These are phyloP conservation scores for Russula vinacea DNA, from an alignment of 768 basidiomycete species.

Conservation along the genomic window DNA sequence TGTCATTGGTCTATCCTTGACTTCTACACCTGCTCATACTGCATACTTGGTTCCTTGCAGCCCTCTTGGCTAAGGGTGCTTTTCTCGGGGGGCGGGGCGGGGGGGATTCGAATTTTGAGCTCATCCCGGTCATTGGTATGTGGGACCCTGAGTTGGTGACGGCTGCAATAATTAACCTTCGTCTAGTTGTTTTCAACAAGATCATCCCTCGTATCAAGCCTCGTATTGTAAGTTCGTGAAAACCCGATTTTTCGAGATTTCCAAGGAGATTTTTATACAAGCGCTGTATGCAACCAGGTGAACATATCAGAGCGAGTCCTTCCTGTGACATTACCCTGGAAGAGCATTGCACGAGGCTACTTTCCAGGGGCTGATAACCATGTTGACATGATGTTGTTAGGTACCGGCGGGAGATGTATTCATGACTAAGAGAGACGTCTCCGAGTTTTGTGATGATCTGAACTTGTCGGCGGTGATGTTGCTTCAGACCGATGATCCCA, in stretches of 20 bases:
- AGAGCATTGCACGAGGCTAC: background rate
- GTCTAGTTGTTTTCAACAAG: too few relatives aligned
- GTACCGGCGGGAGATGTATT: slow-evolving; percentile 13
- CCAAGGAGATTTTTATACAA: too few relatives aligned
- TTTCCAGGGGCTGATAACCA: slow-evolving; percentile 1
- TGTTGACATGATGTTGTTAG: slow-evolving; percentile 7
- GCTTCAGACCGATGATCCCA: slow-evolving; percentile 5
- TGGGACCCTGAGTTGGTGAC: background rate
- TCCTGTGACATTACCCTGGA: background rate
- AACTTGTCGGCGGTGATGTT: slow-evolving; percentile 20
- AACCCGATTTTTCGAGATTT: background rate
- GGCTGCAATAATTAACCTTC: too few relatives aligned
- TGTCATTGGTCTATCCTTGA: too few relatives aligned
- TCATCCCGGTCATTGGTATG: slow-evolving; percentile 19
- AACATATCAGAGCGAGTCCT: slow-evolving; percentile 12
- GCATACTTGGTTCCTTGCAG: too few relatives aligned
- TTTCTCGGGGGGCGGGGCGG: too few relatives aligned
- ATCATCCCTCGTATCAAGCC: too few relatives aligned
- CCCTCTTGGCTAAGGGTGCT: too few relatives aligned
- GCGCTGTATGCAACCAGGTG: background rate
- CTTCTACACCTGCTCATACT: too few relatives aligned
- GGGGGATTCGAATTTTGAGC: background rate
- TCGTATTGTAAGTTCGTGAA: slow-evolving; percentile 13
- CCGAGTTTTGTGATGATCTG: slow-evolving; percentile 11
- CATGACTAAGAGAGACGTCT: slow-evolving; percentile 2